Percentiles rank a stretch among this genome's conserved stretches.
These are phyloP conservation scores for Thymus quinquecostatus DNA, from an alignment of 257 asterid species.

Conservation along the genomic window DNA sequence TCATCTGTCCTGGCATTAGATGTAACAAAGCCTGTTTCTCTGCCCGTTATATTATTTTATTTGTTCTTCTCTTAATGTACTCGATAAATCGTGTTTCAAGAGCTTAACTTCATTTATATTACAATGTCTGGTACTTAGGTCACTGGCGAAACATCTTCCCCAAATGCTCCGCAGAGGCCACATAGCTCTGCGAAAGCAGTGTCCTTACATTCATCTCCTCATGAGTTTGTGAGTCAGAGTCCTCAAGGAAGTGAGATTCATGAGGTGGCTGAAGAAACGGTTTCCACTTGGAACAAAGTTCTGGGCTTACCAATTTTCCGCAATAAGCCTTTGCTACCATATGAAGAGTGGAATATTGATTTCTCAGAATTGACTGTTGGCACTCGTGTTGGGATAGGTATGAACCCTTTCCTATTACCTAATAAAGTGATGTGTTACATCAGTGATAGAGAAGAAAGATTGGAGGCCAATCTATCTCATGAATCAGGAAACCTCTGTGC, in stretches of 20 bases:
- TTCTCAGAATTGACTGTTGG: conserved; percentile 78
- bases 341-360: conserved; percentile 90
- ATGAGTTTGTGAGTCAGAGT: conserved; percentile 57
- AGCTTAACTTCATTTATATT: neutral
- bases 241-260: conserved; percentile 42
- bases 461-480: neutral
- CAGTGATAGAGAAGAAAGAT: neutral
- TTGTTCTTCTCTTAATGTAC: conserved; percentile 1
- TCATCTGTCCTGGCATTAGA: neutral
- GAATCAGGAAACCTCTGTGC: conserved; percentile 1
- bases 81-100: neutral
- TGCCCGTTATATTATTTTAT: conserved; percentile 6
- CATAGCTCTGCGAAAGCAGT: conserved; percentile 50
- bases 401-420: conserved; percentile 24
- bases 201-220: conserved; percentile 82
- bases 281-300: conserved; percentile 74
- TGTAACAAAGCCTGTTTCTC: neutral
- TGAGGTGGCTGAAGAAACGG: conserved; percentile 53
- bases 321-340: conserved; percentile 78
- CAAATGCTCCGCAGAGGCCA: conserved; percentile 32
- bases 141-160: conserved; percentile 29
- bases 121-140: conserved; percentile 15
- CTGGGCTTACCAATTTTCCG: conserved; percentile 68
- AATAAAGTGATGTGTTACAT: neutral
- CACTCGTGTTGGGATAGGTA: conserved; percentile 87